Percentiles rank a stretch among this genome's conserved stretches.
Evolutionary conservation across 352 stramenopile genomes (phyloP).

Genomic region (Pythium utonaiense): DNA sequence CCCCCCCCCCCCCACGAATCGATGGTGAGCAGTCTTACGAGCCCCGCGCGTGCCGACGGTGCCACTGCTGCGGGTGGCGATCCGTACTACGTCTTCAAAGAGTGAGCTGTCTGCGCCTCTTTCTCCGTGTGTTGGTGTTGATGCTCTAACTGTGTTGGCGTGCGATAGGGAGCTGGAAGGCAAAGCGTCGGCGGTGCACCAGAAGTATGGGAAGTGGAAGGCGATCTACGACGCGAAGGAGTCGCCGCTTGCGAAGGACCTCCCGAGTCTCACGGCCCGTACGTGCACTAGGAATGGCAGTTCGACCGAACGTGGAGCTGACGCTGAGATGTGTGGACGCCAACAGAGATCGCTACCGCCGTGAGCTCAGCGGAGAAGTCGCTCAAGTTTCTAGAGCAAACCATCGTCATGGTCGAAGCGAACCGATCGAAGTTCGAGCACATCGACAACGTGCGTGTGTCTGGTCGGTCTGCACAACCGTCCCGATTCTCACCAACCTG

Average conservation of each 20-base stretch:
- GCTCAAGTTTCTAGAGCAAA: conserved; percentile 79
- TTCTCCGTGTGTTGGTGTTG: neutral
- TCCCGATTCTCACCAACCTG: neutral
- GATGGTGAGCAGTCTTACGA: conserved; percentile 8
- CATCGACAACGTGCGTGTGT: conserved; percentile 54
- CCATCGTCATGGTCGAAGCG: conserved; percentile 76
- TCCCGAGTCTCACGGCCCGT: conserved; percentile 57
- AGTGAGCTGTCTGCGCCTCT: too few species aligned
- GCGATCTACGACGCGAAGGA: conserved; percentile 42
- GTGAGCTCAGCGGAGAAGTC: conserved; percentile 65
- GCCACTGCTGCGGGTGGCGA: conserved; percentile 45
- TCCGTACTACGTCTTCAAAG: conserved; percentile 84
- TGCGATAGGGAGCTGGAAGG: conserved; percentile 63
- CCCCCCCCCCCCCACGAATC: too few species aligned
- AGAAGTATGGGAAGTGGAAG: conserved; percentile 70
- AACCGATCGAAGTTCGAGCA: conserved; percentile 80
- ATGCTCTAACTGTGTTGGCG: neutral
- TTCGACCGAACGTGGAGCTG: too few species aligned
- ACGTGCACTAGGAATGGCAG: too few species aligned
- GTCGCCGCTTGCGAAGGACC: conserved; percentile 40
- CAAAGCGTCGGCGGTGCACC: conserved; percentile 70
- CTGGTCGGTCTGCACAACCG: neutral
- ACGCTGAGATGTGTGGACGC: too few species aligned
- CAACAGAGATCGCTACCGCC: conserved; percentile 53
- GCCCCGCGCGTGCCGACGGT: neutral